Base-by-base conservation (phyloP, 768 basidiomycete genomes). In the Asterophora parasitica region DNA sequence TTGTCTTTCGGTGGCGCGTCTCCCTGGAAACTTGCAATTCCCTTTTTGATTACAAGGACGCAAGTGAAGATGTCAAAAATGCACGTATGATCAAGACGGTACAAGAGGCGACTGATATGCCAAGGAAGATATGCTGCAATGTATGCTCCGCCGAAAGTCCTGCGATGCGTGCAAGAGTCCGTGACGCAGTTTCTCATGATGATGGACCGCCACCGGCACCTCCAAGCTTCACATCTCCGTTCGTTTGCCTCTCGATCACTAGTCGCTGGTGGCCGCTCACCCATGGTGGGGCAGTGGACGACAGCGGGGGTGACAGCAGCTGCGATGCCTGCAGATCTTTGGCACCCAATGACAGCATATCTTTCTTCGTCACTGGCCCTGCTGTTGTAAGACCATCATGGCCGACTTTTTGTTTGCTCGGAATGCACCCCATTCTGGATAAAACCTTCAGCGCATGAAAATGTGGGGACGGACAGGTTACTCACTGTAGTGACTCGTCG, bases 391-490 rank as follows among this genome's bases (percentile, higher is more conserved):
- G 13, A 17, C 38, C 17, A 36, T 28, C 47, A 20, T 42, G 11
- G 33, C 45, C 44, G 44, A 60, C 49, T 12, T 43, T 48, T 36
- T 65, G 63, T 53, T 71, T 74, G 60, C 71, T 74, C 27, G 69
- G 65, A 40, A 68, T 68, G n/a, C n/a, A n/a, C n/a, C n/a, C n/a
- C n/a, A n/a, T n/a, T n/a, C n/a, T n/a, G n/a, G n/a, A n/a, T n/a
- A n/a, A n/a, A n/a, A n/a, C n/a, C n/a, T n/a, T n/a, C n/a, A n/a
- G n/a, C n/a, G n/a, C n/a, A n/a, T n/a, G n/a, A n/a, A n/a, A n/a
- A n/a, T n/a, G 23, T 23, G 16, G 17, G 36, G 16, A 6, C 9
- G 7, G 16, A 8, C 10, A 19, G 36, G 3, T 3, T 11, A 23
- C 38, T 39, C 38, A 39, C 38, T 42, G 27, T 31, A 28, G n/a